Conservation (phyloP, 2,329 filamentous ascomycete genomes). For the Aureobasidium sp. region DNA sequence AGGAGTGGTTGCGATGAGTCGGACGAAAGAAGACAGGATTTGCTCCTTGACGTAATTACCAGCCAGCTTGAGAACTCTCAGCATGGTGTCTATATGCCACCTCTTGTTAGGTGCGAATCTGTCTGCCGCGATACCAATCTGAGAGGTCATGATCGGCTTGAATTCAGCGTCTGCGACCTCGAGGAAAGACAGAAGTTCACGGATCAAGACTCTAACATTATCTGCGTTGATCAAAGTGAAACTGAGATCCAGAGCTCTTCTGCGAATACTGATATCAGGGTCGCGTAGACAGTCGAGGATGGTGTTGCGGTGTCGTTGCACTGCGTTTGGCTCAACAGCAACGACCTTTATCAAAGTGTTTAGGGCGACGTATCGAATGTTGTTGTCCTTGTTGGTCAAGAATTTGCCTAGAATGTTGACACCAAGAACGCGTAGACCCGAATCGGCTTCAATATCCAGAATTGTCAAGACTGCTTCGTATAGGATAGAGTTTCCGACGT, state of each 20-base stretch:
- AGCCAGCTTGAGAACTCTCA: constrained; percentile 84
- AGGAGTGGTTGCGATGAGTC: constrained; percentile 86
- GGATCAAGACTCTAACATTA: constrained; percentile 87
- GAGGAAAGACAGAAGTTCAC: constrained; percentile 88
- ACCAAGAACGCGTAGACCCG: constrained; percentile 82
- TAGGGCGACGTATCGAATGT: constrained; percentile 94
- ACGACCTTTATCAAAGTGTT: constrained; percentile 98
- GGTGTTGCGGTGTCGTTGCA: constrained; percentile 93
- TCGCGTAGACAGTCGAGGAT: constrained; percentile 94
- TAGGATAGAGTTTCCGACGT: constrained; percentile 94
- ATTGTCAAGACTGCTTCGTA: constrained; percentile 97
- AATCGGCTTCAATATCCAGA: constrained; percentile 95
- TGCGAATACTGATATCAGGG: constrained; percentile 94
- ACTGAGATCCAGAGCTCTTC: constrained; percentile 91
- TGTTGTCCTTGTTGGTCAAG: constrained; percentile 96
- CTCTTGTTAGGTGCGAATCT: constrained; percentile 93
- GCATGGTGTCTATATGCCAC: constrained; percentile 98
- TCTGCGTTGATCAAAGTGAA: constrained; percentile 97
- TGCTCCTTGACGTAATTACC: constrained; percentile 98
- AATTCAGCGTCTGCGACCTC: constrained; percentile 98
- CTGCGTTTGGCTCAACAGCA: constrained; percentile 93
- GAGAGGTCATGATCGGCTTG: constrained; percentile 95
- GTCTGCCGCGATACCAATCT: constrained; percentile 95
- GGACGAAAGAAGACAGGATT: constrained; percentile 92
- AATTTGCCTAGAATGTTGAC: constrained; percentile 99